Conservation (phyloP, 208 protist genomes). For the Crithidia thermophila region DNA sequence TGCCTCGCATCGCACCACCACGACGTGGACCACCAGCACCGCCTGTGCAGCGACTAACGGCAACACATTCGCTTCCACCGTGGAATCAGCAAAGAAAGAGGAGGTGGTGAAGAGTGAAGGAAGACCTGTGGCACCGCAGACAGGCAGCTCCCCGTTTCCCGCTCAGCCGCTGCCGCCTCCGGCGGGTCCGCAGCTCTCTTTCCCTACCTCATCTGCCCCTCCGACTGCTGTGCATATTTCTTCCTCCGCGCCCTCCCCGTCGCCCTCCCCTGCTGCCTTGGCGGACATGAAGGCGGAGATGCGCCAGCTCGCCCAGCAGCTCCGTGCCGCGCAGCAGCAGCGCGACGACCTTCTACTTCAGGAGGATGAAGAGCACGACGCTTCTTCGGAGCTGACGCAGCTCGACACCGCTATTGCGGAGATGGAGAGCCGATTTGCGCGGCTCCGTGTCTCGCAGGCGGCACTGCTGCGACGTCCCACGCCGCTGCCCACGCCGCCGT, state of each 20-base stretch:
- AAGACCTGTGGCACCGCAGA: no score
- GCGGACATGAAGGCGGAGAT: slow-evolving; percentile 57
- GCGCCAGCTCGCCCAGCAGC: slow-evolving; percentile 38
- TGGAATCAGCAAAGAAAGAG: no score
- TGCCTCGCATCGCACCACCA: not conserved
- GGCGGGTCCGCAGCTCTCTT: not conserved
- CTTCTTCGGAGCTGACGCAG: slow-evolving; percentile 31
- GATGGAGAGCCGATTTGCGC: slow-evolving; percentile 53
- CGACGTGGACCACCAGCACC: not conserved
- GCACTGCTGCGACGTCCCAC: slow-evolving; percentile 46
- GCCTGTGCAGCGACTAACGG: no score
- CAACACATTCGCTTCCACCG: no score
- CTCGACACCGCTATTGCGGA: slow-evolving; percentile 45
- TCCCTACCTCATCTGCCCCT: not conserved
- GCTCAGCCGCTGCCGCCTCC: not conserved
- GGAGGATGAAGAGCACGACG: slow-evolving; percentile 78
- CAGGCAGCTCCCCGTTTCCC: not conserved
- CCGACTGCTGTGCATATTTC: not conserved
- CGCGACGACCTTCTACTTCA: slow-evolving; percentile 73
- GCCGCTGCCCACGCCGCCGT: slow-evolving; percentile 19
- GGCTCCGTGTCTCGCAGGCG: slow-evolving; percentile 51
- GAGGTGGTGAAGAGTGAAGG: no score
- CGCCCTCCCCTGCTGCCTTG: slow-evolving; percentile 16
- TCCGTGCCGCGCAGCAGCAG: slow-evolving; percentile 52
- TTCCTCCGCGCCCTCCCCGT: slow-evolving; percentile 2